Base-by-base conservation (phyloP, 225 moss, liverwort and hornwort genomes). In the Polytrichum commune region DNA sequence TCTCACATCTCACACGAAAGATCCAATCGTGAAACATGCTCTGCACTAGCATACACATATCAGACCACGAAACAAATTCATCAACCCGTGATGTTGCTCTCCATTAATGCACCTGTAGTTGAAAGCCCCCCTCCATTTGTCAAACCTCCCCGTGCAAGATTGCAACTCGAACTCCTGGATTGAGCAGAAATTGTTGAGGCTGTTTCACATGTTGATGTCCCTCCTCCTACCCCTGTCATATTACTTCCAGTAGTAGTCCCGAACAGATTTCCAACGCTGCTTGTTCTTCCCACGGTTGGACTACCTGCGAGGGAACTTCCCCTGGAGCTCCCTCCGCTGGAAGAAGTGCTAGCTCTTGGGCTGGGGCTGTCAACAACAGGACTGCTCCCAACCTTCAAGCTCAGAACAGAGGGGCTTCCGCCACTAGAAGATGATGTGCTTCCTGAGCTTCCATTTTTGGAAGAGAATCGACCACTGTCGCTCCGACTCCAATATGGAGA, bases 391-490 rank as follows among this genome's bases (percentile, higher is more conserved):
- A 85, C 84, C 73, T 85, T 85, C 61, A 85, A 63, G 73, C 73
- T 81, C 4, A 81, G 78, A 29, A 64, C 68, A 61, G 84, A 75
- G 27, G 84, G 84, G 70, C 84, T 85, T 10, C 81, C 84, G 64
- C 74, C 73, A 73, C 84, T 81, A 8, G 84, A 84, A 65, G 80
- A 69, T 58, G 81, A 70, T 58, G 79, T 71, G 68, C 80, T 80
- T 74, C 76, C 80, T 32, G 77, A 73, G 71, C 76, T 64, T 32
- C 80, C 80, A 4, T 72, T 78, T 73, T 84, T 80, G 7, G 84
- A 78, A 70, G 84, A 85, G 69, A 78, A 85, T 32, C 84, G 78
- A 55, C 81, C 84, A 78, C 84, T 85, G 73, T 85, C 84, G 75
- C 76, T 85, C 75, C 84, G 77, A 73, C 54, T 76, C 84, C 84